Conservation (phyloP, 1,284 basidiomycete species). For the Athelia psychrophila region DNA sequence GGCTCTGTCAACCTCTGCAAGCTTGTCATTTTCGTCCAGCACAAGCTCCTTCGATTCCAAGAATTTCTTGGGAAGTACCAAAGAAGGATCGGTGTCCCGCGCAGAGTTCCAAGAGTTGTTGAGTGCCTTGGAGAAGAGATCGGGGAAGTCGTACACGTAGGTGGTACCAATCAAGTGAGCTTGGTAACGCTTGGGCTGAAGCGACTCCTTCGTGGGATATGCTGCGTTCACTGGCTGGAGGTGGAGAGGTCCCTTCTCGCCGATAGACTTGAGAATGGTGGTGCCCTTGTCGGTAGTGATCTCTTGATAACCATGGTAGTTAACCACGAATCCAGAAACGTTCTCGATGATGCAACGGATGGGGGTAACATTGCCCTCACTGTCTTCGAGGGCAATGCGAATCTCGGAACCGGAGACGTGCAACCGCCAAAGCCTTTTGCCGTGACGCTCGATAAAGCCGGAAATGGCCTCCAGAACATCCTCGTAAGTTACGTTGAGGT, state of each 20-base stretch:
- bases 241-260: conserved; percentile 91
- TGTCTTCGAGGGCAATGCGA: conserved; percentile 91
- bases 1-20: conserved; percentile 87
- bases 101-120: conserved; percentile 90
- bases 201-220: conserved; percentile 97
- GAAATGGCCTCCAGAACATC: conserved; percentile 95
- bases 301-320: conserved; percentile 99
- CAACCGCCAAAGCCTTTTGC: conserved; percentile 96
- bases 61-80: conserved; percentile 75
- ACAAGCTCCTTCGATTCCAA: conserved; percentile 88
- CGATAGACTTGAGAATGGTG: conserved; percentile 93
- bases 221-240: conserved; percentile 89
- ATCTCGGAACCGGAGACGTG: conserved; percentile 99
- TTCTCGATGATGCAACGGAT: conserved; percentile 99
- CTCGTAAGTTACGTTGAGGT: conserved; percentile 92
- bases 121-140: conserved; percentile 95
- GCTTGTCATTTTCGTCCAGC: conserved; percentile 89
- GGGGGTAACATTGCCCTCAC: conserved; percentile 89
- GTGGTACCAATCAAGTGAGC: conserved; percentile 99
- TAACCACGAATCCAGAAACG: conserved; percentile 98
- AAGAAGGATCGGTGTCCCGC: conserved; percentile 59
- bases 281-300: conserved; percentile 94
- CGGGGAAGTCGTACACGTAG: conserved; percentile 99
- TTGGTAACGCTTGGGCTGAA: conserved; percentile 98
- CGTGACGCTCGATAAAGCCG: conserved; percentile 98